Conservation (phyloP, 1,139 yeast genomes). For the Geotrichum candidum region DNA sequence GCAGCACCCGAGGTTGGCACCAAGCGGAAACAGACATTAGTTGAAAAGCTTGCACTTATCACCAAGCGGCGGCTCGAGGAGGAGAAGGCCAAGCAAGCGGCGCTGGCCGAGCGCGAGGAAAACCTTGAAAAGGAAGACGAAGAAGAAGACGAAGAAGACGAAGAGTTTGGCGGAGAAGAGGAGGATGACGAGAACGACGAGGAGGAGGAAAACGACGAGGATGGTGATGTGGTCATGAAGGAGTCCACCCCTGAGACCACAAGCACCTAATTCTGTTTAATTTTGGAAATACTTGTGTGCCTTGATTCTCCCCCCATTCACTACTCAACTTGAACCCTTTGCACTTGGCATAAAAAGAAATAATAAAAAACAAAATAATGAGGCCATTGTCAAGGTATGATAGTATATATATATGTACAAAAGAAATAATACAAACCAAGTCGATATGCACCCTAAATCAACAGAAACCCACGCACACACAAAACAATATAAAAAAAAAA, state of each 20-base stretch:
- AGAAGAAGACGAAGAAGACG: neutral
- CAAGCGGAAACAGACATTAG: conserved; percentile 19
- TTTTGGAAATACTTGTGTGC: neutral
- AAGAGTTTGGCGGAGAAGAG: conserved; percentile 1
- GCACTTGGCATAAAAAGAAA: neutral
- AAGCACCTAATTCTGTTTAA: neutral
- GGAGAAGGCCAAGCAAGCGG: conserved; percentile 5
- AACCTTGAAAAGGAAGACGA: neutral
- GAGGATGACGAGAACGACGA: conserved; percentile 7
- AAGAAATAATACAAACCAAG: neutral
- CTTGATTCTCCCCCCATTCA: neutral
- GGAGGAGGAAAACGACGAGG: conserved; percentile 2
- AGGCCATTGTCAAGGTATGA: neutral
- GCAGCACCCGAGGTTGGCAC: neutral
- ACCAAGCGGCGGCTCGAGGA: conserved; percentile 17
- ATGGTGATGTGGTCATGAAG: conserved; percentile 1
- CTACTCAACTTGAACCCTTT: neutral
- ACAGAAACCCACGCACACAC: neutral
- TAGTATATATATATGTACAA: neutral
- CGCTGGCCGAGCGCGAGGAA: neutral
- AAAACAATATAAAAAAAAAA: neutral
- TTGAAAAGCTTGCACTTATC: conserved; percentile 25
- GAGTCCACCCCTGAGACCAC: neutral
- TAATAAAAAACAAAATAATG: neutral
- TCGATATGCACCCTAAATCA: neutral